phyloP scores from a whole-genome alignment of 345 rosid genomes.

The Dimocarpus longan region DNA sequence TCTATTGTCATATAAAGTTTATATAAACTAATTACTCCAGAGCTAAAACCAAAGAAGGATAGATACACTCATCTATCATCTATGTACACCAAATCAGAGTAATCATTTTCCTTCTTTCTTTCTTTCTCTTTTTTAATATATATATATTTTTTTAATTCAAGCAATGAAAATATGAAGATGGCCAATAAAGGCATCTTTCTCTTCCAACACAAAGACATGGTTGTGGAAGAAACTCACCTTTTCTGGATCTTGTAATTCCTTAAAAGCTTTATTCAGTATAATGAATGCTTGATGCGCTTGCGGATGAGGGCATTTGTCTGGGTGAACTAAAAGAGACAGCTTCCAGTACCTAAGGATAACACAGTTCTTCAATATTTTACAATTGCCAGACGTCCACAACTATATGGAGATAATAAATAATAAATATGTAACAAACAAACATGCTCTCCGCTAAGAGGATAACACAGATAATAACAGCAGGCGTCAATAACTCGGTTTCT shows the following conservation, averaged over 20 bases:
- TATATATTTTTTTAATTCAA: background rate
- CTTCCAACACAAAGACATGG: background rate
- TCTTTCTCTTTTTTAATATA: background rate
- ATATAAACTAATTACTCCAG: background rate
- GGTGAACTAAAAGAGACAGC: slow-evolving; percentile 91
- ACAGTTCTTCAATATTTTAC: background rate
- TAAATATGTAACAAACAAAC: background rate
- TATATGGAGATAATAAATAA: background rate
- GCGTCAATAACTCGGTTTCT: background rate
- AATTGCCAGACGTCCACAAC: slow-evolving; percentile 6
- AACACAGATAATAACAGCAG: background rate
- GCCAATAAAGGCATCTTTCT: background rate
- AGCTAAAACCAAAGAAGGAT: background rate
- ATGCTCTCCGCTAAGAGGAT: background rate
- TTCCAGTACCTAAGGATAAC: slow-evolving; percentile 76
- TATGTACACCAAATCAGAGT: background rate
- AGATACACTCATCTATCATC: background rate
- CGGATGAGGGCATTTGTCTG: slow-evolving; percentile 97
- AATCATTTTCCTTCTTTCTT: background rate
- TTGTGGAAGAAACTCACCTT: slow-evolving; percentile 47
- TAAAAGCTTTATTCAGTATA: slow-evolving; percentile 81
- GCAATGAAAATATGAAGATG: background rate
- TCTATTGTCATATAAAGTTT: background rate
- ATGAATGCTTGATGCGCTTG: slow-evolving; percentile 91
- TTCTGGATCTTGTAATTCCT: slow-evolving; percentile 92